phyloP scores from a whole-genome alignment of 805 yeast genomes.

The Kodamaea jinghongensis region DNA sequence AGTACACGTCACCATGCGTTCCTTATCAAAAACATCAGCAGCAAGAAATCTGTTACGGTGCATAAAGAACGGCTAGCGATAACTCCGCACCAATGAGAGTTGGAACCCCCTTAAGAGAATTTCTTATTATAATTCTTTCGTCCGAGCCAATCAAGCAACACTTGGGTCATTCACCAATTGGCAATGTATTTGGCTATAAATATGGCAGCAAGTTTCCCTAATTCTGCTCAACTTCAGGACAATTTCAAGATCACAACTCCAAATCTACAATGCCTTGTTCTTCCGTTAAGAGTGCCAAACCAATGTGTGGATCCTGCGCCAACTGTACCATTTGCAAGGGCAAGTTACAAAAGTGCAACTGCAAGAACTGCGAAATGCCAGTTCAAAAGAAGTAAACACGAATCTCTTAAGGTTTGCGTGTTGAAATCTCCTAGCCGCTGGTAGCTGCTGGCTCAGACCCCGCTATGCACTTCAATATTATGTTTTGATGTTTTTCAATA shows the following conservation, averaged over 20 bases:
- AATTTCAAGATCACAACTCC: not conserved
- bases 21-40: no score
- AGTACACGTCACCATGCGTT: no score
- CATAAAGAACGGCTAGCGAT: no score
- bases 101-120: no score
- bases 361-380: conserved; percentile 5
- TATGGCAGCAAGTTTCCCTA: not conserved
- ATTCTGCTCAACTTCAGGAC: not conserved
- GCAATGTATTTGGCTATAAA: not conserved
- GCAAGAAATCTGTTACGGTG: no score
- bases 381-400: conserved; percentile 1
- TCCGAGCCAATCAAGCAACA: conserved; percentile 3
- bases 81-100: no score
- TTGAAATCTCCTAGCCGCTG: conserved; percentile 1
- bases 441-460: not conserved
- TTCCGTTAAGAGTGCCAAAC: conserved; percentile 6
- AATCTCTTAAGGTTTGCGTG: not conserved
- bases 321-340: conserved; percentile 6
- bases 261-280: conserved; percentile 6
- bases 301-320: conserved; percentile 5
- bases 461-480: no score
- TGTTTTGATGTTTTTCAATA: no score
- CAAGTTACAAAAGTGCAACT: conserved; percentile 5
- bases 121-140: no score
- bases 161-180: not conserved